Percentiles rank a stretch among this genome's conserved stretches.
Evolutionary conservation across 371 early-diverging fungal genomes (phyloP).

Genomic region (Rhizopus stolonifer): DNA sequence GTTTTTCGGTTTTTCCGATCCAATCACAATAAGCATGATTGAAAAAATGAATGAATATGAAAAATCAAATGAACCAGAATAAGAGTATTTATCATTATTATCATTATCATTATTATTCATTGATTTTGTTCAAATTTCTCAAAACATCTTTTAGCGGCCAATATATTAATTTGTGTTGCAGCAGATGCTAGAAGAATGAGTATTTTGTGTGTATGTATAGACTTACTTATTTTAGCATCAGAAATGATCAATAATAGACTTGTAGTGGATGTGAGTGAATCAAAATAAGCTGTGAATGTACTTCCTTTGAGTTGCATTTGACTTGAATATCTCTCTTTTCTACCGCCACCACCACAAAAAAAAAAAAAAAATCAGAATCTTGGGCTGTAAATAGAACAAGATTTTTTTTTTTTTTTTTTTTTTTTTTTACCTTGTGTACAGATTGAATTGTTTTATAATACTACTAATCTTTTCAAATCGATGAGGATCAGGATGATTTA

Average conservation of each 20-base stretch:
- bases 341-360: no score
- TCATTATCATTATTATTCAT: neutral
- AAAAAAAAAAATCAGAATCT: neutral
- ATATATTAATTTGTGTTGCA: constrained; percentile 80
- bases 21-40: constrained; percentile 41
- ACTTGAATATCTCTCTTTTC: constrained; percentile 18
- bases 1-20: constrained; percentile 54
- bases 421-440: constrained; percentile 70
- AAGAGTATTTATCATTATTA: neutral
- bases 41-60: constrained; percentile 41
- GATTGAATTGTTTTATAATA: constrained; percentile 91
- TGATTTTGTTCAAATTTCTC: constrained; percentile 65
- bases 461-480: constrained; percentile 92
- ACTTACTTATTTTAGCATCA: constrained; percentile 86
- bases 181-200: constrained; percentile 64
- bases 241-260: constrained; percentile 89
- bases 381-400: neutral
- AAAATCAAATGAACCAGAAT: neutral
- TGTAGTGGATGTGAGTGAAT: constrained; percentile 89
- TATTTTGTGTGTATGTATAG: neutral
- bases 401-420: no score
- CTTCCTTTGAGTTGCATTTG: constrained; percentile 82
- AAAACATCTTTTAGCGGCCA: constrained; percentile 82
- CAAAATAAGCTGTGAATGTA: constrained; percentile 83
- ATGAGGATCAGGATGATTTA: constrained; percentile 62